These are phyloP conservation scores for Dactylella cylindrospora DNA, from an alignment of 2,329 filamentous ascomycete species.

Conservation along the genomic window DNA sequence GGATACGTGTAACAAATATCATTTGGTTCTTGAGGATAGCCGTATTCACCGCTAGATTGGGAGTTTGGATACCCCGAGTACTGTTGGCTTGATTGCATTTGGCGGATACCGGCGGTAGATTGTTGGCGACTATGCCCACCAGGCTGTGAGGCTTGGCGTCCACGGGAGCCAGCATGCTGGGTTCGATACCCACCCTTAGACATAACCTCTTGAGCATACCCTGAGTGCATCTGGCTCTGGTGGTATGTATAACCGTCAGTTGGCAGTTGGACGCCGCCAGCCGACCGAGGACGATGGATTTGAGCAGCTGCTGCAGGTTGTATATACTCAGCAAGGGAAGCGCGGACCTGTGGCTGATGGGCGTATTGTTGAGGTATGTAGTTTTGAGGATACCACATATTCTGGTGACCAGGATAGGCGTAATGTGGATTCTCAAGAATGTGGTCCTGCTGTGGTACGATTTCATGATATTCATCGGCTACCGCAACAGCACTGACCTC, in stretches of 20 bases:
- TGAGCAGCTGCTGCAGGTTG: neutral
- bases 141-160: conserved; percentile 20
- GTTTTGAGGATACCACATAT: conserved; percentile 8
- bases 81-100: conserved; percentile 1
- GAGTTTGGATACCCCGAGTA: neutral
- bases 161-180: conserved; percentile 17
- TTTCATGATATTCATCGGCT: neutral
- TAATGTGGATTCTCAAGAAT: neutral
- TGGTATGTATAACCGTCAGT: conserved; percentile 17
- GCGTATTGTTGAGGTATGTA: conserved; percentile 3
- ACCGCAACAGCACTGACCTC: neutral
- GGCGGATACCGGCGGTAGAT: conserved; percentile 8
- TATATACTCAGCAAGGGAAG: conserved; percentile 4
- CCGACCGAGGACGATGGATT: conserved; percentile 7
- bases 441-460: neutral
- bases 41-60: neutral
- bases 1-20: conserved; percentile 8
- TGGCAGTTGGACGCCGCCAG: conserved; percentile 9
- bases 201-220: conserved; percentile 11
- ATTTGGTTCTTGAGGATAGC: conserved; percentile 12
- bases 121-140: conserved; percentile 23
- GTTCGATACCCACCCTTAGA: conserved; percentile 4
- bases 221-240: conserved; percentile 1
- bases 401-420: conserved; percentile 11
- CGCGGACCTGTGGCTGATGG: neutral